A percentile compares a stretch with the other conserved stretches of the same genome.
These are phyloP conservation scores for Ustilaginoidea virens DNA, from an alignment of 2,329 filamentous ascomycete genomes.

Conservation along the genomic window DNA sequence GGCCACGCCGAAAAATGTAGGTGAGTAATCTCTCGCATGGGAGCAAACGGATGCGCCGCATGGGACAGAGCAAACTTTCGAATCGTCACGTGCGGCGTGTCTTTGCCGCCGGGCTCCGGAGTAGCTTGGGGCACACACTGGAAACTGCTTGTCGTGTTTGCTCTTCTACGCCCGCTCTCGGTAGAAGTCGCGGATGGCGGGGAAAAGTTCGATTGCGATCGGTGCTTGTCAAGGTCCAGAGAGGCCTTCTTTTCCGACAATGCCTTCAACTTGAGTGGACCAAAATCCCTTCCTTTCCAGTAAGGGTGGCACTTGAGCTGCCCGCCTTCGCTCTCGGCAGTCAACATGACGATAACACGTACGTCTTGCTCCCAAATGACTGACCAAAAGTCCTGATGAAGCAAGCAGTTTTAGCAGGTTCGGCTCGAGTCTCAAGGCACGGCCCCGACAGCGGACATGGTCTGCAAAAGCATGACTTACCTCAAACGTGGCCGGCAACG, in stretches of 20 bases:
- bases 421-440: neutral
- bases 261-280: constrained; percentile 56
- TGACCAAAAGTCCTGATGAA: constrained; percentile 83
- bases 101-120: constrained; percentile 20
- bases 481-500: constrained; percentile 80
- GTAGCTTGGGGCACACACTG: constrained; percentile 17
- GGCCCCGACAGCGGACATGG: no score
- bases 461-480: constrained; percentile 35
- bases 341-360: constrained; percentile 90
- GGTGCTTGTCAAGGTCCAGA: constrained; percentile 49
- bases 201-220: constrained; percentile 20
- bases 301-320: constrained; percentile 93
- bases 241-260: constrained; percentile 74
- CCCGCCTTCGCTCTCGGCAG: constrained; percentile 82
- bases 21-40: constrained; percentile 85
- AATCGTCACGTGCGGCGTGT: constrained; percentile 63
- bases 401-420: constrained; percentile 2
- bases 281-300: constrained; percentile 71
- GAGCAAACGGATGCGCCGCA: constrained; percentile 59
- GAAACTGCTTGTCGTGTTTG: constrained; percentile 35
- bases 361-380: constrained; percentile 95
- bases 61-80: constrained; percentile 80
- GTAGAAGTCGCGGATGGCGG: constrained; percentile 10
- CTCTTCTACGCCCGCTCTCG: constrained; percentile 34
- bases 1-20: constrained; percentile 95